phyloP scores from a whole-genome alignment of 768 basidiomycete genomes.

The Psilocybe cyanescens region DNA sequence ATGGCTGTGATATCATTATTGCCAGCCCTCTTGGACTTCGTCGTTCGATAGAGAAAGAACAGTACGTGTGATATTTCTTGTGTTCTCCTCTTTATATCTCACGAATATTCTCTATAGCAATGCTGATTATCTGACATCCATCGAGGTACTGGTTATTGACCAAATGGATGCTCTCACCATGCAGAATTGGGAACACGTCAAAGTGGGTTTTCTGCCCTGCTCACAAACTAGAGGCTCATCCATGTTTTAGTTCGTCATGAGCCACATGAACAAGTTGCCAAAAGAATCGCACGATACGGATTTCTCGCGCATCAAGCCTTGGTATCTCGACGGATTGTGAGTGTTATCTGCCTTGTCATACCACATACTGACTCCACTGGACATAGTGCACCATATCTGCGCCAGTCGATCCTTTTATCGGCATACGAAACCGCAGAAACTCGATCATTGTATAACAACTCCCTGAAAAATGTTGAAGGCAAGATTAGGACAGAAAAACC shows the following conservation, averaged over 20 bases:
- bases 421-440: slow-evolving; percentile 91
- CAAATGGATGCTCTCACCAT: slow-evolving; percentile 92
- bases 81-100: not conserved
- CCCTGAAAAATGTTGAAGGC: slow-evolving; percentile 83
- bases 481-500: slow-evolving; percentile 71
- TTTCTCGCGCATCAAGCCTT: slow-evolving; percentile 96
- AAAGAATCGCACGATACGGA: slow-evolving; percentile 94
- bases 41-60: slow-evolving; percentile 93
- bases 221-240: not conserved
- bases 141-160: slow-evolving; percentile 90
- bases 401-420: slow-evolving; percentile 88
- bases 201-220: slow-evolving; percentile 51
- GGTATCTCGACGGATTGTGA: slow-evolving; percentile 96
- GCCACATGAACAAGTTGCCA: slow-evolving; percentile 85
- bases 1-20: slow-evolving; percentile 87
- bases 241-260: slow-evolving; percentile 73
- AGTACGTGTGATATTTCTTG: slow-evolving; percentile 50
- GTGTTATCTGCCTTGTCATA: not conserved
- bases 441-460: slow-evolving; percentile 75
- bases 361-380: not conserved
- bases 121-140: slow-evolving; percentile 90
- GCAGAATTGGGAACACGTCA: slow-evolving; percentile 99
- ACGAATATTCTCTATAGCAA: slow-evolving; percentile 52
- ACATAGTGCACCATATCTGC: slow-evolving; percentile 76
- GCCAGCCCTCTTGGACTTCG: slow-evolving; percentile 93